A percentile compares a stretch with the other conserved stretches of the same genome.
These are phyloP conservation scores for Pythium periplocum DNA, from an alignment of 352 stramenopile species.

Conservation along the genomic window DNA sequence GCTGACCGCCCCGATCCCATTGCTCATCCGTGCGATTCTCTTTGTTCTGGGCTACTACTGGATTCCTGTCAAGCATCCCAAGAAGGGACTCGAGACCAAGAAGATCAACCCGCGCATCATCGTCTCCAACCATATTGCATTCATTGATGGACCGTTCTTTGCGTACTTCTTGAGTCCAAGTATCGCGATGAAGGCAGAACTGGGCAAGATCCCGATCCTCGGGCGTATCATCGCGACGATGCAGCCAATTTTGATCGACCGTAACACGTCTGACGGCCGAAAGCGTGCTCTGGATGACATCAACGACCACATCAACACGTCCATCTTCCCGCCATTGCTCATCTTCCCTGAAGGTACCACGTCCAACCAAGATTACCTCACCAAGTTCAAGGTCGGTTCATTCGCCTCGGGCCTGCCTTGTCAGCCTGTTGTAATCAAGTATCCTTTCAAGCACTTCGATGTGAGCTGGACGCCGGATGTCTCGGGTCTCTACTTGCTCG, in stretches of 20 bases:
- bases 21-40: constrained; percentile 41
- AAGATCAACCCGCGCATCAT: constrained; percentile 36
- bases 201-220: constrained; percentile 48
- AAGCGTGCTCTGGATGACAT: constrained; percentile 61
- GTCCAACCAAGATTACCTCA: constrained; percentile 60
- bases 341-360: constrained; percentile 76
- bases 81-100: constrained; percentile 17
- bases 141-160: constrained; percentile 64
- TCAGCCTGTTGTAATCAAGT: constrained; percentile 54
- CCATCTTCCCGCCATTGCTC: constrained; percentile 45
- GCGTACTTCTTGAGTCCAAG: constrained; percentile 45
- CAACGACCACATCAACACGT: constrained; percentile 36
- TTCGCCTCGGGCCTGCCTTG: constrained; percentile 56
- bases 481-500: constrained; percentile 40
- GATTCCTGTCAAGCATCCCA: constrained; percentile 40
- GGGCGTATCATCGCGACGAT: constrained; percentile 53
- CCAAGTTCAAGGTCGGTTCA: constrained; percentile 71
- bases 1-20: constrained; percentile 29
- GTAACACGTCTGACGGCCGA: constrained; percentile 38
- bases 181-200: constrained; percentile 72
- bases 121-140: constrained; percentile 67
- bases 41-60: constrained; percentile 68
- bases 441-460: constrained; percentile 70
- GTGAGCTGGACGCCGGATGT: constrained; percentile 63
- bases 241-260: constrained; percentile 62